Evolutionary conservation across 805 yeast species (phyloP).

Genomic region (Kazachstania viticola): DNA sequence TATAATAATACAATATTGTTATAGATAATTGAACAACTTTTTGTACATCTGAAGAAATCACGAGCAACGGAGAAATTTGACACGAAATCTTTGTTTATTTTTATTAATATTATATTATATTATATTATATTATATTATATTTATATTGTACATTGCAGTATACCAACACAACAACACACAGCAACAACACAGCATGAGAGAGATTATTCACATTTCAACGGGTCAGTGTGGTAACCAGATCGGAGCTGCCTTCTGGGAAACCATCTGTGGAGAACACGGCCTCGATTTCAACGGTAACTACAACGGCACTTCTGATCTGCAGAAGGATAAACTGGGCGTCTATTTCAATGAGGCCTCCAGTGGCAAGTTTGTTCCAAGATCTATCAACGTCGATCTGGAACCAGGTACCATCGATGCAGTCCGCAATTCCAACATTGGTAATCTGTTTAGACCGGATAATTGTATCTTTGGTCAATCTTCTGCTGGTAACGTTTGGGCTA

Average conservation of each 20-base stretch:
- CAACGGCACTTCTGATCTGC: conserved; percentile 46
- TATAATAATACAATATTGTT: too few species aligned
- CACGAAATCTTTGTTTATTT: too few species aligned
- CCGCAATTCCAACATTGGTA: conserved; percentile 68
- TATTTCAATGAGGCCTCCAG: conserved; percentile 81
- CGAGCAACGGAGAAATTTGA: too few species aligned
- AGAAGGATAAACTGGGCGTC: conserved; percentile 55
- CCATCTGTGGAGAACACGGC: conserved; percentile 82
- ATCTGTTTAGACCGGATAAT: conserved; percentile 86
- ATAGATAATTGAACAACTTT: too few species aligned
- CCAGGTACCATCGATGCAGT: conserved; percentile 90
- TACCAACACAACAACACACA: too few species aligned
- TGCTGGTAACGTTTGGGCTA: conserved; percentile 96
- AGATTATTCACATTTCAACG: conserved; percentile 83
- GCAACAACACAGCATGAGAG: too few species aligned
- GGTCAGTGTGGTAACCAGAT: conserved; percentile 99
- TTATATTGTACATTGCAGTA: too few species aligned
- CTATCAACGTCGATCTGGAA: conserved; percentile 84
- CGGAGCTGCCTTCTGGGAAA: conserved; percentile 92
- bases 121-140: too few species aligned
- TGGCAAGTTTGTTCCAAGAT: conserved; percentile 87
- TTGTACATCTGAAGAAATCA: too few species aligned
- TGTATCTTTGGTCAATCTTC: conserved; percentile 81
- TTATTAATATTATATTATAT: too few species aligned
- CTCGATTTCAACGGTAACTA: conserved; percentile 64